Percentiles rank a stretch among this genome's conserved stretches.
Conservation (phyloP, 208 protist genomes). For the Naegleria fowleri region DNA sequence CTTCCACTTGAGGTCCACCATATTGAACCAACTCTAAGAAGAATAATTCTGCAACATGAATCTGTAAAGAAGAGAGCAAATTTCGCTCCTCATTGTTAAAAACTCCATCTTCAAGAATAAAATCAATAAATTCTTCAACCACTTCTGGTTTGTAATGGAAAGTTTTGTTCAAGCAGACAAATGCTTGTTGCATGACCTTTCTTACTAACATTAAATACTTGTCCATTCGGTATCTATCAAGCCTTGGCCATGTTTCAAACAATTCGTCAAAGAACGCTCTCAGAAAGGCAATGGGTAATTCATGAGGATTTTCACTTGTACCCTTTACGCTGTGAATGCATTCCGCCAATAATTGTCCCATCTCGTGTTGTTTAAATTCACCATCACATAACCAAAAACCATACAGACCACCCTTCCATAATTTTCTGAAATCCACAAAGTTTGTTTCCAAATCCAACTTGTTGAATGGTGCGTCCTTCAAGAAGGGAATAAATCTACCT, state of each 20-base stretch:
- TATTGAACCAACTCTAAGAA: neutral
- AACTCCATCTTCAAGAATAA: neutral
- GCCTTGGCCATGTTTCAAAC: neutral
- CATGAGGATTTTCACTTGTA: neutral
- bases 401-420: neutral
- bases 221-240: neutral
- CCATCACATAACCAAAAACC: conserved; percentile 8
- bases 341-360: neutral
- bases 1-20: neutral
- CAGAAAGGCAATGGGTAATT: neutral
- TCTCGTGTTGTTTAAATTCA: conserved; percentile 11
- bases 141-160: neutral
- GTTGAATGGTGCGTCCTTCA: neutral
- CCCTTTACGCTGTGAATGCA: neutral
- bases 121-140: neutral
- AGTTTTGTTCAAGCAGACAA: neutral
- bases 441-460: neutral
- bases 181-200: neutral
- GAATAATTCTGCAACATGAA: neutral
- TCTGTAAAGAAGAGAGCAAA: neutral
- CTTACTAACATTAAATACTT: conserved; percentile 10
- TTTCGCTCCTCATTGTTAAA: neutral
- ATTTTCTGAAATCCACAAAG: conserved; percentile 13
- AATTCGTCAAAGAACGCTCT: neutral
- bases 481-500: neutral